Evolutionary conservation across 78 protist species (phyloP).

Genomic region (Chrysochromulina tobinii): DNA sequence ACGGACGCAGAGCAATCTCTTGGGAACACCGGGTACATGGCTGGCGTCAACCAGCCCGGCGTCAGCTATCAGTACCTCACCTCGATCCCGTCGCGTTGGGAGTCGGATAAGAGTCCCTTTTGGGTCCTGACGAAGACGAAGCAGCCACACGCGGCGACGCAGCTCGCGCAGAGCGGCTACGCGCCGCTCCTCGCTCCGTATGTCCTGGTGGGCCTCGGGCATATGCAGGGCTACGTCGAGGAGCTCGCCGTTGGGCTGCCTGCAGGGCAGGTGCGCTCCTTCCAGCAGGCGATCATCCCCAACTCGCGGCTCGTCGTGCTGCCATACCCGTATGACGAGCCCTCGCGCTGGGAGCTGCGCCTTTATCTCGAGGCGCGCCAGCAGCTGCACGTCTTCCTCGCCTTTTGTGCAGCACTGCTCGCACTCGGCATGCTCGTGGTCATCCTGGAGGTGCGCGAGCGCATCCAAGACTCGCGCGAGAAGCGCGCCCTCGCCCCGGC

Average conservation of each 20-base stretch:
- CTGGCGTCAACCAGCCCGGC: too few species aligned
- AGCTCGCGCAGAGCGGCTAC: neutral
- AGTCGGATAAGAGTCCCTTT: neutral
- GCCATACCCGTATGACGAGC: neutral
- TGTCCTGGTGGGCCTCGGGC: neutral
- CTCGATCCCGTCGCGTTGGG: neutral
- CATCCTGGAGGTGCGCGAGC: neutral
- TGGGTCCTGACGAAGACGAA: neutral
- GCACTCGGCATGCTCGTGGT: neutral
- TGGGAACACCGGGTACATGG: too few species aligned
- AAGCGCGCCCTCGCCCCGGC: neutral
- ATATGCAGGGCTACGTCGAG: neutral
- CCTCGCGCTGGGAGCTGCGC: neutral
- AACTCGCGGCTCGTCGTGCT: neutral
- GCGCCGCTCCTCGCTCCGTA: neutral
- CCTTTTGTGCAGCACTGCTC: neutral
- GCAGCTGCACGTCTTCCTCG: neutral
- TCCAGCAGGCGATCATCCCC: neutral
- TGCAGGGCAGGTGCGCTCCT: neutral
- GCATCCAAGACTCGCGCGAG: neutral
- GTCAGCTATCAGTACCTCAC: neutral
- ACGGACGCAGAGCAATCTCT: too few species aligned
- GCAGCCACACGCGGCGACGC: neutral
- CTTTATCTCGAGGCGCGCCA: neutral
- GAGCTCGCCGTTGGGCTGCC: neutral